Conservation (phyloP, 306 rosid genomes). For the Abrus precatorius region DNA sequence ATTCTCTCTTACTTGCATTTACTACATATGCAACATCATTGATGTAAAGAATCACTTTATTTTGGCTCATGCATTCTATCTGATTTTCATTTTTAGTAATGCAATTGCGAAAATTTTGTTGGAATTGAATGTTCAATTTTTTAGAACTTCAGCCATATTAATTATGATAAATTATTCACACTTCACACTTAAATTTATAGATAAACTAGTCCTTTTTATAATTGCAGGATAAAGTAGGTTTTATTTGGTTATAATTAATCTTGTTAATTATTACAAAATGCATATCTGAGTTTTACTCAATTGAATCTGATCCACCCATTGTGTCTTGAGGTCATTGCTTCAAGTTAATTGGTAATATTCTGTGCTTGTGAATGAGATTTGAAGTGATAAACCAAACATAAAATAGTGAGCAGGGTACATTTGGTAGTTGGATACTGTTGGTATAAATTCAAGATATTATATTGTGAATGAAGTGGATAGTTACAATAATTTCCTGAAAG, state of each 20-base stretch:
- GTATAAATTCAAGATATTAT: conserved; percentile 9
- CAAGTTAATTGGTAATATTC: conserved; percentile 10
- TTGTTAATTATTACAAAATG: neutral
- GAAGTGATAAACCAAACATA: conserved; percentile 8
- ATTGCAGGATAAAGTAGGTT: neutral
- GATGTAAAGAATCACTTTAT: neutral
- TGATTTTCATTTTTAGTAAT: conserved; percentile 19
- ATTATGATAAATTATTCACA: neutral
- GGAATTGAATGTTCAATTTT: conserved; percentile 32
- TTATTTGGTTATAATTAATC: neutral
- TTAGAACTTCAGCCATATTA: neutral
- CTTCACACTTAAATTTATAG: conserved; percentile 13
- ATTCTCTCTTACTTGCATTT: conserved; percentile 38
- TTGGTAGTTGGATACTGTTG: neutral
- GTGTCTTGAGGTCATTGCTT: conserved; percentile 25
- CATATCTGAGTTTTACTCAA: neutral
- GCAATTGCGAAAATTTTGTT: conserved; percentile 36
- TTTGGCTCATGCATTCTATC: conserved; percentile 30
- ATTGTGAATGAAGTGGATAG: neutral
- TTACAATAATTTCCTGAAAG: conserved; percentile 20
- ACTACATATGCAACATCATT: conserved; percentile 36
- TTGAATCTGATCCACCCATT: conserved; percentile 29
- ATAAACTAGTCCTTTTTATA: neutral
- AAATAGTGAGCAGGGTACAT: conserved; percentile 5
- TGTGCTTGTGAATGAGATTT: conserved; percentile 27